phyloP scores from a whole-genome alignment of 768 basidiomycete species.

The Lactarius hengduanensis region DNA sequence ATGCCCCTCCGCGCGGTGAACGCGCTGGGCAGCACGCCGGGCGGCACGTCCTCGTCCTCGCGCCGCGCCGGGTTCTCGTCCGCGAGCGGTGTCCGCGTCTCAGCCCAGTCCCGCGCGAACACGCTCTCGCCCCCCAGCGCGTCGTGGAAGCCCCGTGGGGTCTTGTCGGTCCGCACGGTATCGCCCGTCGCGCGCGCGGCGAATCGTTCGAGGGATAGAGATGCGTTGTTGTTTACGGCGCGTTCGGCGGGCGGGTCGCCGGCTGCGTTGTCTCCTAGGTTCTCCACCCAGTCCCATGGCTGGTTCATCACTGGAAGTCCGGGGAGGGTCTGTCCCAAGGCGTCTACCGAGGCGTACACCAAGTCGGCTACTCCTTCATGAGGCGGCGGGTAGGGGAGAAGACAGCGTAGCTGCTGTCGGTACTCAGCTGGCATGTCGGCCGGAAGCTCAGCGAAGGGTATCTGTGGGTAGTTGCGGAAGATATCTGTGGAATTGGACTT shows the following conservation, averaged over 20 bases:
- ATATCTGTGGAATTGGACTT: conserved; percentile 58
- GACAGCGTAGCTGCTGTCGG: conserved; percentile 52
- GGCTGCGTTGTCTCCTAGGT: conserved; percentile 57
- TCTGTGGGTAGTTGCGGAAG: conserved; percentile 61
- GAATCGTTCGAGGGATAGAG: conserved; percentile 72
- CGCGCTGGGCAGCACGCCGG: conserved; percentile 30
- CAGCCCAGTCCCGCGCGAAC: conserved; percentile 76
- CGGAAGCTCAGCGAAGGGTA: conserved; percentile 51
- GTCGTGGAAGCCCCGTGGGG: conserved; percentile 57
- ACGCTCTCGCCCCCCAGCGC: conserved; percentile 58
- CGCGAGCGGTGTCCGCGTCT: conserved; percentile 54
- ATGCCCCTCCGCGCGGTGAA: conserved; percentile 41
- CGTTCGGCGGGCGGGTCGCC: conserved; percentile 41
- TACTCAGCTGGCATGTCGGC: conserved; percentile 55
- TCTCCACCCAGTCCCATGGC: conserved; percentile 88
- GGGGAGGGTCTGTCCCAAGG: conserved; percentile 48
- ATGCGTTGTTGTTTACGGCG: conserved; percentile 60
- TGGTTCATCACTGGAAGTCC: conserved; percentile 61
- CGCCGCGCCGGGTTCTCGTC: conserved; percentile 33
- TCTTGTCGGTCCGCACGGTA: conserved; percentile 33
- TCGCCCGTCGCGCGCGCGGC: conserved; percentile 66
- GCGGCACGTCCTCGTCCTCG: conserved; percentile 36
- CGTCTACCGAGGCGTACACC: conserved; percentile 56
- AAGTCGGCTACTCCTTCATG: conserved; percentile 55
- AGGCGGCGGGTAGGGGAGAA: conserved; percentile 57